These are phyloP conservation scores for Ophiostoma quercus DNA, from an alignment of 2,329 filamentous ascomycete genomes.

Conservation along the genomic window DNA sequence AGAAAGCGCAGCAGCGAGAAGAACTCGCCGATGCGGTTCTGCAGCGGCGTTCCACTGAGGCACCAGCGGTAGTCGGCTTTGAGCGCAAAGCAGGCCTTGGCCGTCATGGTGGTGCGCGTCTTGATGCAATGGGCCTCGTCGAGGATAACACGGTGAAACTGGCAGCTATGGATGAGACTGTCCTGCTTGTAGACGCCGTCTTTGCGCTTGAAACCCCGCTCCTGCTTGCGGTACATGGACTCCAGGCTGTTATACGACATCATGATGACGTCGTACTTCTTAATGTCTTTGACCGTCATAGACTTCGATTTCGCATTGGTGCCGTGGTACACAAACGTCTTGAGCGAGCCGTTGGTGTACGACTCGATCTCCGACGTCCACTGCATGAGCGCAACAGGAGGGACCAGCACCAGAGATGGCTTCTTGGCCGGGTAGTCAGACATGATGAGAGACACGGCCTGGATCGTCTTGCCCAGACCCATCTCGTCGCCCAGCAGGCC, in stretches of 20 bases:
- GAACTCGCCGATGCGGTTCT: slow-evolving; percentile 96
- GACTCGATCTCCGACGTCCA: slow-evolving; percentile 79
- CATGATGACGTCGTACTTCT: slow-evolving; percentile 87
- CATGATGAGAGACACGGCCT: slow-evolving; percentile 97
- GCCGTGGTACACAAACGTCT: slow-evolving; percentile 85
- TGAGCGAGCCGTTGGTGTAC: slow-evolving; percentile 82
- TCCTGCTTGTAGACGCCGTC: slow-evolving; percentile 74
- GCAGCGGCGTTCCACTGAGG: slow-evolving; percentile 86
- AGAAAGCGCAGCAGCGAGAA: slow-evolving; percentile 92
- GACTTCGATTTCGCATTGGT: slow-evolving; percentile 78
- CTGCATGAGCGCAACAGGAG: slow-evolving; percentile 91
- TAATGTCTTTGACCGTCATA: slow-evolving; percentile 67
- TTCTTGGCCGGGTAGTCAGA: slow-evolving; percentile 83
- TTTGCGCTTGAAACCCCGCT: slow-evolving; percentile 80
- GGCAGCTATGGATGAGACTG: slow-evolving; percentile 74
- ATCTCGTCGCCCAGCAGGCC: slow-evolving; percentile 95
- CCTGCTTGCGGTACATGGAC: slow-evolving; percentile 86
- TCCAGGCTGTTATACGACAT: slow-evolving; percentile 94
- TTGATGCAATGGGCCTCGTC: slow-evolving; percentile 89
- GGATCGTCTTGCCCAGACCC: slow-evolving; percentile 98
- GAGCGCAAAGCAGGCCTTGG: slow-evolving; percentile 89
- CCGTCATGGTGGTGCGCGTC: slow-evolving; percentile 80
- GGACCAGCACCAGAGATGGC: slow-evolving; percentile 82
- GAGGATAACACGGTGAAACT: slow-evolving; percentile 86
- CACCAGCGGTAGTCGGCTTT: slow-evolving; percentile 91